These are phyloP conservation scores for Eurotiales sp. DNA, from an alignment of 2,329 filamentous ascomycete genomes.

Conservation along the genomic window DNA sequence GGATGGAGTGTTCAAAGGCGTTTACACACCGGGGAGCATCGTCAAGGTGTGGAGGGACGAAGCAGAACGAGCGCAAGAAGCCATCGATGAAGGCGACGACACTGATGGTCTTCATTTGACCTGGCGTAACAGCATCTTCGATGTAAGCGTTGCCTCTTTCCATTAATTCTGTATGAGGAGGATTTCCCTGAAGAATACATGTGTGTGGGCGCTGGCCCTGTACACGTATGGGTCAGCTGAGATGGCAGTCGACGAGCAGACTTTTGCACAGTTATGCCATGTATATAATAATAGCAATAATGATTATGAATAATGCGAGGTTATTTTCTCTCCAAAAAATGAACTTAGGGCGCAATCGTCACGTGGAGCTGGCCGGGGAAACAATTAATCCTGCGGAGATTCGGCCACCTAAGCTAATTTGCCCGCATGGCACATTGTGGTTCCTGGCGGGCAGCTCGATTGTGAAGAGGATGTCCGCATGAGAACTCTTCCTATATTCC, in stretches of 20 bases:
- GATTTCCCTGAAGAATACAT: too few relatives aligned
- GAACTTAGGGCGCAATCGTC: not conserved
- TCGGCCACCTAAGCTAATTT: slow-evolving; percentile 14
- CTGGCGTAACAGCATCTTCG: slow-evolving; percentile 81
- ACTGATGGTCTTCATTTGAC: slow-evolving; percentile 45
- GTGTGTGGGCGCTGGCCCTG: too few relatives aligned
- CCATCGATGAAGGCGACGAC: slow-evolving; percentile 63
- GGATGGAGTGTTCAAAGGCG: slow-evolving; percentile 69
- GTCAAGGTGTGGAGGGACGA: slow-evolving; percentile 87
- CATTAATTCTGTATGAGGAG: too few relatives aligned
- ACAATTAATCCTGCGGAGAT: slow-evolving; percentile 13
- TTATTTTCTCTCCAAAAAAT: not conserved
- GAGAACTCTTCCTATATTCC: too few relatives aligned
- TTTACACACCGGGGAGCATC: slow-evolving; percentile 85
- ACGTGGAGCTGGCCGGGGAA: slow-evolving; percentile 3
- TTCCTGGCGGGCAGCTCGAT: not conserved
- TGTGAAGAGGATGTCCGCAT: not conserved
- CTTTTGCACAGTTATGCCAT: too few relatives aligned
- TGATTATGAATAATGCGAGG: too few relatives aligned
- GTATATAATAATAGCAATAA: too few relatives aligned
- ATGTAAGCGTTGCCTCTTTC: slow-evolving; percentile 28
- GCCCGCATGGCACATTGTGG: not conserved
- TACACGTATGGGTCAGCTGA: too few relatives aligned
- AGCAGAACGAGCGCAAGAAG: slow-evolving; percentile 63
- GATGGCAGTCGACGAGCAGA: too few relatives aligned